A percentile compares a stretch with the other conserved stretches of the same genome.
Conservation (phyloP, 192 early-diverging fungal species). For the Tieghemiomyces parasiticus region DNA sequence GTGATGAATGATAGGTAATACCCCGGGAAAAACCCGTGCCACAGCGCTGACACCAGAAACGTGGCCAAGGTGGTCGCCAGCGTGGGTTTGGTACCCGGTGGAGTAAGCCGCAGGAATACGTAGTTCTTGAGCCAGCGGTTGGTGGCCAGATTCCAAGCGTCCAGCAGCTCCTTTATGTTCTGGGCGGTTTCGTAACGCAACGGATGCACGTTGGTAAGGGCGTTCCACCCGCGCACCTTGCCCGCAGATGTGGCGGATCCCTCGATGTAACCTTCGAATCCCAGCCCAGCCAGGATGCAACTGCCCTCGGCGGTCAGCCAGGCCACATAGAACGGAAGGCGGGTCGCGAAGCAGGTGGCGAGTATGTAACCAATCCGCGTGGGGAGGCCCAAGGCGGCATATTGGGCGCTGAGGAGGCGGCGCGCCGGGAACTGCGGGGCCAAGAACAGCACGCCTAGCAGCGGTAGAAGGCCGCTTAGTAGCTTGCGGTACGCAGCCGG, state of each 20-base stretch:
- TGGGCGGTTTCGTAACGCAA: slow-evolving; percentile 54
- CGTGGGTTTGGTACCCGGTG: slow-evolving; percentile 33
- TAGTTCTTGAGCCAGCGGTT: slow-evolving; percentile 76
- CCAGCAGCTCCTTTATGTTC: slow-evolving; percentile 57
- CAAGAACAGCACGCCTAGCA: slow-evolving; percentile 14
- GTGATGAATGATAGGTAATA: slow-evolving; percentile 42
- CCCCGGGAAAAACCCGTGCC: slow-evolving; percentile 91
- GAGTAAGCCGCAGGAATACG: slow-evolving; percentile 57
- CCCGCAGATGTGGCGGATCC: slow-evolving; percentile 27
- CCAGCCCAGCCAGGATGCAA: slow-evolving; percentile 68
- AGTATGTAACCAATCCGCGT: slow-evolving; percentile 41
- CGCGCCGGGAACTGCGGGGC: slow-evolving; percentile 19
- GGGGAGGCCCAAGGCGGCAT: slow-evolving; percentile 15
- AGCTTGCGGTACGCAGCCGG: neutral
- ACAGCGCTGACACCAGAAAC: slow-evolving; percentile 73
- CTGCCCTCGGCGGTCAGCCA: slow-evolving; percentile 84
- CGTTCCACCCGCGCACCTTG: slow-evolving; percentile 32
- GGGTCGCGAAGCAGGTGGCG: slow-evolving; percentile 38
- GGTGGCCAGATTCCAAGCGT: slow-evolving; percentile 86
- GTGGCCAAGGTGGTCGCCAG: slow-evolving; percentile 52
- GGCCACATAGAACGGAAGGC: slow-evolving; percentile 77
- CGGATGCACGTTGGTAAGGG: slow-evolving; percentile 65
- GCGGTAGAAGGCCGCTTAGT: neutral
- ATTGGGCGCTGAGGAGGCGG: slow-evolving; percentile 19
- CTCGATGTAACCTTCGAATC: slow-evolving; percentile 53